A percentile compares a stretch with the other conserved stretches of the same genome.
phyloP scores from a whole-genome alignment of 768 basidiomycete genomes.

The Harrya chromipes region DNA sequence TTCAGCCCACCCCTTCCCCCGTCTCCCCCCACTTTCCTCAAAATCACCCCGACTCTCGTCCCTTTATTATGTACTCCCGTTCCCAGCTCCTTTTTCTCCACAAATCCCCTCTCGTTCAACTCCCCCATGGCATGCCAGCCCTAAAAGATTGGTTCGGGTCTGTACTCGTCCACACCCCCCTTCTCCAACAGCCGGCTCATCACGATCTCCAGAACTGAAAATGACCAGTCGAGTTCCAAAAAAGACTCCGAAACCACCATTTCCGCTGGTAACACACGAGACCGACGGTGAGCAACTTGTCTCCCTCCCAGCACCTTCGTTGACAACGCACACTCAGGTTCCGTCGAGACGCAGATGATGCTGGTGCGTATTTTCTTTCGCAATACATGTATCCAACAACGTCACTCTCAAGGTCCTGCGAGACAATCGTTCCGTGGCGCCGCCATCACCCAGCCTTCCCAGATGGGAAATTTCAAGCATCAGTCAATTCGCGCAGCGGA shows the following conservation, averaged over 20 bases:
- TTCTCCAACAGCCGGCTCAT: slow-evolving; percentile 19
- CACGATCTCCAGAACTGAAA: slow-evolving; percentile 44
- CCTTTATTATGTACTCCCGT: slow-evolving; percentile 67
- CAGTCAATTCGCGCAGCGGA: slow-evolving; percentile 73
- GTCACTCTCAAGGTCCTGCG: slow-evolving; percentile 43
- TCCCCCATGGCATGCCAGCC: slow-evolving; percentile 73
- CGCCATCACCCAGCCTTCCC: slow-evolving; percentile 70
- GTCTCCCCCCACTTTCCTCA: slow-evolving; percentile 8
- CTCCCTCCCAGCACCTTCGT: not conserved
- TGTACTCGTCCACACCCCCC: slow-evolving; percentile 27
- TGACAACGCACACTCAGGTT: slow-evolving; percentile 45
- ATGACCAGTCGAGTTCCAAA: slow-evolving; percentile 35
- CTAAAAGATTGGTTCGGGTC: slow-evolving; percentile 91
- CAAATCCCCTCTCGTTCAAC: slow-evolving; percentile 71
- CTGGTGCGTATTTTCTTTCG: slow-evolving; percentile 42
- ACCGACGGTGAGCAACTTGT: slow-evolving; percentile 54
- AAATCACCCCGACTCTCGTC: slow-evolving; percentile 30
- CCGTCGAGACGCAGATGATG: slow-evolving; percentile 74
- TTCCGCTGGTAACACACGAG: slow-evolving; percentile 52
- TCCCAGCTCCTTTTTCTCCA: slow-evolving; percentile 63
- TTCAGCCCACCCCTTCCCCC: slow-evolving; percentile 20
- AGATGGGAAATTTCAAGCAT: slow-evolving; percentile 93
- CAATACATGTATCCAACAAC: slow-evolving; percentile 4
- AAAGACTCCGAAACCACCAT: slow-evolving; percentile 64
- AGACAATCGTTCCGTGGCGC: slow-evolving; percentile 69